Evolutionary conservation across 352 stramenopile species (phyloP).

Genomic region (Phytopythium chamaehyphon): DNA sequence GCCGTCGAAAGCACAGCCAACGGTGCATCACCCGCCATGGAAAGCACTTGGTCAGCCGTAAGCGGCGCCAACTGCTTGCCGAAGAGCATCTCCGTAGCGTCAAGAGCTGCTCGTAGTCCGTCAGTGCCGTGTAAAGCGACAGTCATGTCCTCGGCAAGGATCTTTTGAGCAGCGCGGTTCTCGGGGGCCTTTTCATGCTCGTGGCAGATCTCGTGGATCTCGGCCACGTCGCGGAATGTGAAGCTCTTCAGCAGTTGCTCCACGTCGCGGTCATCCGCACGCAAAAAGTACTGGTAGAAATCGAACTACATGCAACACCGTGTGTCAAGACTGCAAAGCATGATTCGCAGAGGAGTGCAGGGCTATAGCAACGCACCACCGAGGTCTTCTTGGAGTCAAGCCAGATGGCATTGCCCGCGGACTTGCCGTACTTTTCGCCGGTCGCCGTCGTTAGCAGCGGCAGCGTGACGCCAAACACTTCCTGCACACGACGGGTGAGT

Average conservation of each 20-base stretch:
- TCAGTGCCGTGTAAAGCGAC: constrained; percentile 92
- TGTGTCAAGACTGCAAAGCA: no score
- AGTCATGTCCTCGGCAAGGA: constrained; percentile 84
- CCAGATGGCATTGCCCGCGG: constrained; percentile 97
- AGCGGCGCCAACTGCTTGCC: constrained; percentile 55
- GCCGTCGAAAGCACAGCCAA: constrained; percentile 26
- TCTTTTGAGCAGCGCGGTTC: constrained; percentile 67
- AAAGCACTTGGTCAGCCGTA: constrained; percentile 60
- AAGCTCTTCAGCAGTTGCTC: constrained; percentile 97
- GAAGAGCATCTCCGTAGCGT: constrained; percentile 66
- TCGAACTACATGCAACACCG: constrained; percentile 67
- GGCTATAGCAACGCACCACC: constrained; percentile 85
- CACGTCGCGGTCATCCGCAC: constrained; percentile 89
- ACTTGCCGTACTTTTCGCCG: constrained; percentile 99
- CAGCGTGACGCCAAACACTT: constrained; percentile 94
- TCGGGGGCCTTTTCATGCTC: constrained; percentile 76
- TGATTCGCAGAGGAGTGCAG: no score
- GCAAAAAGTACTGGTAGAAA: constrained; percentile 93
- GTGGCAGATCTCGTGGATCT: constrained; percentile 88
- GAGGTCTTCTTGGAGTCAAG: constrained; percentile 94
- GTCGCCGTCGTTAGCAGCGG: constrained; percentile 96
- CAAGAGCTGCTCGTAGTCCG: constrained; percentile 58
- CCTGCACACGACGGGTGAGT: constrained; percentile 21
- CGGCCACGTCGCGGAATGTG: constrained; percentile 93
- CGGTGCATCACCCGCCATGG: constrained; percentile 64